Evolutionary conservation across 345 rosid species (phyloP).

Genomic region (Ceriops tagal): DNA sequence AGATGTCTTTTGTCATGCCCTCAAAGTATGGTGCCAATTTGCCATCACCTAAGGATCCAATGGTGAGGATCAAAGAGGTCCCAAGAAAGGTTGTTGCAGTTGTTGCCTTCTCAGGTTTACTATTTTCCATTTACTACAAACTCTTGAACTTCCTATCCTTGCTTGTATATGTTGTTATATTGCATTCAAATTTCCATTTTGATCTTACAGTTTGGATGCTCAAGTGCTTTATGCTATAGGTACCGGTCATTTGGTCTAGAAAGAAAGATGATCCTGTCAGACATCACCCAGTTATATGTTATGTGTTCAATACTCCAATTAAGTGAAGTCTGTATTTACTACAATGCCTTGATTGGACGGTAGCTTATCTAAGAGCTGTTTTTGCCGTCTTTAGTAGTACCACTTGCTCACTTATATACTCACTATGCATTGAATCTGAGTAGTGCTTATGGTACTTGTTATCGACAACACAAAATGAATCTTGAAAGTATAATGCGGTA

Average conservation of each 20-base stretch:
- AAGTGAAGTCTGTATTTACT: background rate
- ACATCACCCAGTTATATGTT: background rate
- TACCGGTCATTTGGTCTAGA: background rate
- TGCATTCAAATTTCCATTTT: background rate
- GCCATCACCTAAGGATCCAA: slow-evolving; percentile 70
- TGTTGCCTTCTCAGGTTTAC: slow-evolving; percentile 74
- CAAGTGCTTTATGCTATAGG: background rate
- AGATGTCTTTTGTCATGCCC: slow-evolving; percentile 92
- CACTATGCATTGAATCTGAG: background rate
- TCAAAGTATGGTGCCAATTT: slow-evolving; percentile 71
- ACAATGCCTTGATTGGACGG: too few species aligned
- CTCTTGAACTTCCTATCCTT: background rate
- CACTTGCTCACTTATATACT: background rate
- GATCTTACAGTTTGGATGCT: background rate
- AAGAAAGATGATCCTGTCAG: slow-evolving; percentile 1
- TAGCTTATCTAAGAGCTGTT: too few species aligned
- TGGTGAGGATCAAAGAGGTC: slow-evolving; percentile 67
- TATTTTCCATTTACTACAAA: background rate
- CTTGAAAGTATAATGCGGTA: too few species aligned
- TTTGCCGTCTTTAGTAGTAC: too few species aligned
- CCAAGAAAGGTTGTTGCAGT: slow-evolving; percentile 72
- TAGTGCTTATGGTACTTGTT: background rate
- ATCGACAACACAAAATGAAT: background rate
- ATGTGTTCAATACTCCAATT: background rate
- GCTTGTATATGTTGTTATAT: background rate